Conservation (phyloP, 1,284 basidiomycete genomes). For the Rhodotorula sp. region DNA sequence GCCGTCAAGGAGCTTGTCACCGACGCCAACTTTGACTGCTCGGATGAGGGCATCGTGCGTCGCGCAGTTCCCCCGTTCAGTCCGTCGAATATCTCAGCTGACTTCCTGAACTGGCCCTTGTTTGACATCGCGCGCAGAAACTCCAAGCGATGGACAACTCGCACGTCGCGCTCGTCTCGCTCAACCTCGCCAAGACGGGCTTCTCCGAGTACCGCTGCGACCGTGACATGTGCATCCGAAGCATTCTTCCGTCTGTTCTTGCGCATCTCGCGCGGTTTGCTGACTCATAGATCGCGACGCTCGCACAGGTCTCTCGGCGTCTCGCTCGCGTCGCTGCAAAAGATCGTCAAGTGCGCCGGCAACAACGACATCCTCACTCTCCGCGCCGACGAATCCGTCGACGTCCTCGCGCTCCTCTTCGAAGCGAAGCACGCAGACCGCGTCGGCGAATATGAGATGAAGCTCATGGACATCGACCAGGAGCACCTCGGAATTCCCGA, state of each 20-base stretch:
- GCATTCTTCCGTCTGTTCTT: not conserved
- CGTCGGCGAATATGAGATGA: slow-evolving; percentile 98
- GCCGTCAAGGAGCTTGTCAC: slow-evolving; percentile 97
- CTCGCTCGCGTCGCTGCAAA: slow-evolving; percentile 76
- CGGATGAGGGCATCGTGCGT: slow-evolving; percentile 76
- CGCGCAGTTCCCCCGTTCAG: not conserved
- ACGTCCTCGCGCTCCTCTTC: slow-evolving; percentile 84
- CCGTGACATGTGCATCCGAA: slow-evolving; percentile 65
- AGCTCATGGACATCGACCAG: slow-evolving; percentile 98
- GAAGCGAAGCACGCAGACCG: slow-evolving; percentile 89
- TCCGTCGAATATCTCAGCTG: not conserved
- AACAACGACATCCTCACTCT: slow-evolving; percentile 93
- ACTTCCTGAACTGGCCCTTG: not conserved
- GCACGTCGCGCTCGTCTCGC: slow-evolving; percentile 92
- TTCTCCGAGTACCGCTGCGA: slow-evolving; percentile 94
- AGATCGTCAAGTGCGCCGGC: slow-evolving; percentile 95
- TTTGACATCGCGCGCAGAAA: slow-evolving; percentile 51
- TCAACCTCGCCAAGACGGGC: slow-evolving; percentile 69
- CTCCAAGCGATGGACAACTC: slow-evolving; percentile 99
- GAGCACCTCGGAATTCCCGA: slow-evolving; percentile 97
- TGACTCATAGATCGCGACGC: not conserved
- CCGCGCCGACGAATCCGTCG: slow-evolving; percentile 87
- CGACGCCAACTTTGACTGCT: slow-evolving; percentile 98
- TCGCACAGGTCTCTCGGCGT: slow-evolving; percentile 45
- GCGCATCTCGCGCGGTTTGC: not conserved